Percentiles rank a stretch among this genome's conserved stretches.
Evolutionary conservation across 2,329 filamentous ascomycete genomes (phyloP).

Genomic region (Epichloe sibirici): DNA sequence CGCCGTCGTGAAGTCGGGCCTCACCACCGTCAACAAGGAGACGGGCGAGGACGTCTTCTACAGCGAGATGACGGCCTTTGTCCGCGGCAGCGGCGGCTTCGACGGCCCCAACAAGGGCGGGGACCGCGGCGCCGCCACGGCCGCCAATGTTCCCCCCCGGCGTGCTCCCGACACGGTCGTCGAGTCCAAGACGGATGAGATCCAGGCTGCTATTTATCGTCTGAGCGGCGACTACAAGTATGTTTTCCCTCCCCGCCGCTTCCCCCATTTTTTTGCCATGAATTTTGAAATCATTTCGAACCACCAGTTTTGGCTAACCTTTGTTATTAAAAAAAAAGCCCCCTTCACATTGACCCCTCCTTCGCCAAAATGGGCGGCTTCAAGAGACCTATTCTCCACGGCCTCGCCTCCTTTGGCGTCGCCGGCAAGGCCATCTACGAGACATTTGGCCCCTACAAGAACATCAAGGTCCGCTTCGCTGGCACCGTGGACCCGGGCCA

Average conservation of each 20-base stretch:
- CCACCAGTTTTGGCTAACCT: neutral
- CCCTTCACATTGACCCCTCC: constrained; percentile 85
- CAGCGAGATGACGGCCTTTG: constrained; percentile 89
- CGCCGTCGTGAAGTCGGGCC: constrained; percentile 68
- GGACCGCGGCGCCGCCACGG: constrained; percentile 70
- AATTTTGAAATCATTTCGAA: neutral
- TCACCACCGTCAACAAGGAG: constrained; percentile 71
- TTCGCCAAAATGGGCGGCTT: constrained; percentile 96
- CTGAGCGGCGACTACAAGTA: constrained; percentile 85
- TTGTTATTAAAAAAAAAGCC: constrained; percentile 29
- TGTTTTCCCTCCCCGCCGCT: constrained; percentile 11
- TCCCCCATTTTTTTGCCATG: neutral
- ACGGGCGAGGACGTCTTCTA: constrained; percentile 90
- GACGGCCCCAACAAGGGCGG: constrained; percentile 66
- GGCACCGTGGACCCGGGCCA: constrained; percentile 76
- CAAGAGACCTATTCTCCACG: constrained; percentile 87
- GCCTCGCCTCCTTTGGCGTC: constrained; percentile 90
- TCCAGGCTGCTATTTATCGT: constrained; percentile 88
- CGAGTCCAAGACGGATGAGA: constrained; percentile 75
- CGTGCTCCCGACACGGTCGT: constrained; percentile 69
- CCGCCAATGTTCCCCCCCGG: constrained; percentile 64
- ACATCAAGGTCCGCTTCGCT: constrained; percentile 86
- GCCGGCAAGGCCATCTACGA: constrained; percentile 82
- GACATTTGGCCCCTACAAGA: constrained; percentile 72
- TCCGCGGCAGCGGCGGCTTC: constrained; percentile 84